Evolutionary conservation across 2,329 filamentous ascomycete genomes (phyloP).

Genomic region (Colletotrichum gigasporum): DNA sequence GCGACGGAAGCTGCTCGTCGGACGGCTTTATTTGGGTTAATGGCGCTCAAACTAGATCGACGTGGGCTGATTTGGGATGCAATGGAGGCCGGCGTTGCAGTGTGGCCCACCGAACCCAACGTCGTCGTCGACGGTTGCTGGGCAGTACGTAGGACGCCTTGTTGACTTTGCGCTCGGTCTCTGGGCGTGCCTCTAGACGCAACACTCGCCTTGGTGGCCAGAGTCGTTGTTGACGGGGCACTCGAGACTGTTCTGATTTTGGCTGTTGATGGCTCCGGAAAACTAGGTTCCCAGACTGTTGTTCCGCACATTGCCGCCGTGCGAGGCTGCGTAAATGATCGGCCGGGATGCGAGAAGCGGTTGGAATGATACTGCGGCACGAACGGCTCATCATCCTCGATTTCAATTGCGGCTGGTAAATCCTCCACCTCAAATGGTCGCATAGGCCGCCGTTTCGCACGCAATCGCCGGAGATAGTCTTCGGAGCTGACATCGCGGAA

Average conservation of each 20-base stretch:
- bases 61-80: too few relatives aligned
- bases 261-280: background rate
- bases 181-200: background rate
- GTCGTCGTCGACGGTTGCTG: background rate
- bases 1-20: conserved; percentile 4
- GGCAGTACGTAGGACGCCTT: background rate
- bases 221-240: background rate
- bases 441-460: conserved; percentile 18
- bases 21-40: background rate
- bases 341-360: background rate
- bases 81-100: background rate
- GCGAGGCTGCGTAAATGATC: background rate
- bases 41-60: background rate
- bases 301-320: background rate
- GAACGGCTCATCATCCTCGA: conserved; percentile 2
- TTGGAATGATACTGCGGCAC: background rate
- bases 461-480: conserved; percentile 14
- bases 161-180: background rate
- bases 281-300: background rate
- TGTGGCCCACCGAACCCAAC: background rate
- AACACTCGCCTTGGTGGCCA: background rate
- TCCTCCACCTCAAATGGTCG: conserved; percentile 12
- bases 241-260: background rate
- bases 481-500: conserved; percentile 22
- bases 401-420: conserved; percentile 18